These are phyloP conservation scores for Pseudovirgaria hyperparasitica DNA, from an alignment of 2,329 filamentous ascomycete species.

Conservation along the genomic window DNA sequence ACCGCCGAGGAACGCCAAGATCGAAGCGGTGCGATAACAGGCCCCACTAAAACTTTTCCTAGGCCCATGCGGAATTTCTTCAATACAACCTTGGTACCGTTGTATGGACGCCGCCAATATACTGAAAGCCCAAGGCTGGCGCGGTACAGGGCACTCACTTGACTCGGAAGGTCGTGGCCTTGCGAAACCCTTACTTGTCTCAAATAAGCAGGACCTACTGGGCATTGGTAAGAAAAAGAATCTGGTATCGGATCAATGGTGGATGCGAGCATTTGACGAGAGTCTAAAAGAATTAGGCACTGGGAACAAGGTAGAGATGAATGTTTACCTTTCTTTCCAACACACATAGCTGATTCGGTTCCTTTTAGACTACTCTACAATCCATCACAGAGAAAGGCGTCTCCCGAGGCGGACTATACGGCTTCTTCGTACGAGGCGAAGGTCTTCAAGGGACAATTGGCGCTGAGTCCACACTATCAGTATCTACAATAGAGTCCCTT, in stretches of 20 bases:
- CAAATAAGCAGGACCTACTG: slow-evolving; percentile 66
- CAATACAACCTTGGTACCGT: too few relatives aligned
- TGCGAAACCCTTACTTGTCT: slow-evolving; percentile 68
- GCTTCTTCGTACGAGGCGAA: slow-evolving; percentile 74
- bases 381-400: slow-evolving; percentile 34
- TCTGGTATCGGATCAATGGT: slow-evolving; percentile 74
- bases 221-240: slow-evolving; percentile 67
- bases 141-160: slow-evolving; percentile 75
- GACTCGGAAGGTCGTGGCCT: slow-evolving; percentile 67
- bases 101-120: slow-evolving; percentile 75
- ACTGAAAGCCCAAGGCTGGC: slow-evolving; percentile 79
- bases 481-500: too few relatives aligned
- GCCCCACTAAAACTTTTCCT: too few relatives aligned
- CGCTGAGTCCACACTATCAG: too few relatives aligned
- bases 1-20: too few relatives aligned
- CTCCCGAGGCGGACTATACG: slow-evolving; percentile 53
- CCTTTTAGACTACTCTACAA: slow-evolving; percentile 41
- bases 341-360: slow-evolving; percentile 31
- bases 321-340: slow-evolving; percentile 1
- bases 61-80: too few relatives aligned
- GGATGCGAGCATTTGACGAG: slow-evolving; percentile 88
- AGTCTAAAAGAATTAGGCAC: slow-evolving; percentile 63
- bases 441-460: slow-evolving; percentile 61
- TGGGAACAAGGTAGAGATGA: slow-evolving; percentile 41
- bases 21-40: too few relatives aligned